phyloP scores from a whole-genome alignment of 177 flowering plant species.

The Tripterygium wilfordii region DNA sequence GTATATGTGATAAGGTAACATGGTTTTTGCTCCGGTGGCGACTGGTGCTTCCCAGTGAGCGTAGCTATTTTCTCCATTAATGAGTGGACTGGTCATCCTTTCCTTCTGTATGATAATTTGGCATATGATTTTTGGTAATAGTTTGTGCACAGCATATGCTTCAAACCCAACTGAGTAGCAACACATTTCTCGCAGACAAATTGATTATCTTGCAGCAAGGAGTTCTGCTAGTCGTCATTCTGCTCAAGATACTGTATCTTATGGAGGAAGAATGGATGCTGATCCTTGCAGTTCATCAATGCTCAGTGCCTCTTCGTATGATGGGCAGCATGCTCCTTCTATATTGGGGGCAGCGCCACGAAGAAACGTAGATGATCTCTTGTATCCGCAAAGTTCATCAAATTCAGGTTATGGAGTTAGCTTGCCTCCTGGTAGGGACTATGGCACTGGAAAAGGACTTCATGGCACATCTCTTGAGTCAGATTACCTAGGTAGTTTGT shows the following conservation, averaged over 20 bases:
- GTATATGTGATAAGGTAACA: background rate
- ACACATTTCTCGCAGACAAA: constrained; percentile 95
- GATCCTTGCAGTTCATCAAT: constrained; percentile 62
- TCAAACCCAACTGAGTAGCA: constrained; percentile 63
- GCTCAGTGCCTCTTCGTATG: constrained; percentile 50
- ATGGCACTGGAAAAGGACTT: constrained; percentile 73
- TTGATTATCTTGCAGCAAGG: constrained; percentile 89
- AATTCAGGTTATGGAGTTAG: constrained; percentile 91
- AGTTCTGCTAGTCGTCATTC: constrained; percentile 58
- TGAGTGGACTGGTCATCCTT: constrained; percentile 9
- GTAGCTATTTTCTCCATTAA: constrained; percentile 1
- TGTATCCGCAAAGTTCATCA: constrained; percentile 60
- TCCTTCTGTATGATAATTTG: background rate
- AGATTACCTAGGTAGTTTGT: constrained; percentile 48
- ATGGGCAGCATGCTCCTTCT: constrained; percentile 61
- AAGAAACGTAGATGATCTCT: constrained; percentile 61
- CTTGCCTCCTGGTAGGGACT: constrained; percentile 98
- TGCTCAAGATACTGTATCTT: constrained; percentile 61
- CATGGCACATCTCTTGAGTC: constrained; percentile 50
- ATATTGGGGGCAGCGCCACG: constrained; percentile 84
- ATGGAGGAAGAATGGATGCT: constrained; percentile 70
- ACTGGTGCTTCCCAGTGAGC: background rate
- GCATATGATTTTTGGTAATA: constrained; percentile 8
- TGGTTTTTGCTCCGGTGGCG: background rate
- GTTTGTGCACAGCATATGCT: constrained; percentile 19